phyloP scores from a whole-genome alignment of 768 basidiomycete genomes.

The Vararia minispora region DNA sequence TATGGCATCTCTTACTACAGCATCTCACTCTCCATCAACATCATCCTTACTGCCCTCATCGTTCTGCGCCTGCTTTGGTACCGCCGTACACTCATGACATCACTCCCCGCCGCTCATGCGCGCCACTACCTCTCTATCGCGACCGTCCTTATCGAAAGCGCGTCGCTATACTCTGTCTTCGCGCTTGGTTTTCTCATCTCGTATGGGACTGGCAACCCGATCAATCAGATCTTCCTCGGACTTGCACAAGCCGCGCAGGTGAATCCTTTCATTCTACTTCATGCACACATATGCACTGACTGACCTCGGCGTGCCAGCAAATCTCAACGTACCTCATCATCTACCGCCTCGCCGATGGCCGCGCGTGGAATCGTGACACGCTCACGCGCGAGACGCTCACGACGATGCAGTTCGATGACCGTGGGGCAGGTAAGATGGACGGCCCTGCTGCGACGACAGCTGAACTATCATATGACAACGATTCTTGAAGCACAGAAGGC shows the following conservation, averaged over 20 bases:
- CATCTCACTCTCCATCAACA: constrained; percentile 30
- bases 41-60: constrained; percentile 30
- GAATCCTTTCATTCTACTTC: constrained; percentile 4
- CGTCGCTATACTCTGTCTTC: constrained; percentile 31
- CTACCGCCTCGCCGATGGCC: constrained; percentile 16
- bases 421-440: no score
- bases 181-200: constrained; percentile 30
- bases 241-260: constrained; percentile 27
- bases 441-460: no score
- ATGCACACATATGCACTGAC: background rate
- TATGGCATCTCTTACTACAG: constrained; percentile 29
- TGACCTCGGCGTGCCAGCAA: no score
- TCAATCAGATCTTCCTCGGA: constrained; percentile 28
- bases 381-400: no score
- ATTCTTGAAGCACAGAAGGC: no score
- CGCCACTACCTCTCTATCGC: constrained; percentile 26
- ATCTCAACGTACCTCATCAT: constrained; percentile 18
- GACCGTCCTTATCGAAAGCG: constrained; percentile 32
- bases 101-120: constrained; percentile 25
- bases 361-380: constrained; percentile 7
- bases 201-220: constrained; percentile 28
- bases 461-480: no score
- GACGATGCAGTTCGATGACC: no score
- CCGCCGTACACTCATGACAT: constrained; percentile 19
- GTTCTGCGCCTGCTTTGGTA: constrained; percentile 24